phyloP scores from a whole-genome alignment of 1,284 basidiomycete species.

The Ceratobasidium sp. region DNA sequence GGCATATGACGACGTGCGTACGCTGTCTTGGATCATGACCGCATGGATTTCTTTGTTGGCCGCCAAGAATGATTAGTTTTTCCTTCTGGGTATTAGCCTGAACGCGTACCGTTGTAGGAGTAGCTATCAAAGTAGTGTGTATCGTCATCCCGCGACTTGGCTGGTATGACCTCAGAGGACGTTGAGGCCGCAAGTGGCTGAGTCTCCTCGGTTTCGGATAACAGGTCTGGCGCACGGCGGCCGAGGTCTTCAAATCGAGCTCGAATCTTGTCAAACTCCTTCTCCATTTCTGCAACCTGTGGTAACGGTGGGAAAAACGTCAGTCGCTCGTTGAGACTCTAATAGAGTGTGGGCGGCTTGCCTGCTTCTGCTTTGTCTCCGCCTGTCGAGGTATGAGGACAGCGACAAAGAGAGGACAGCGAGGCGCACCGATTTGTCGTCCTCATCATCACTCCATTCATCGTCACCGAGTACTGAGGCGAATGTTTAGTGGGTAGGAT shows the following conservation, averaged over 20 bases:
- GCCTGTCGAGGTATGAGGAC: constrained; percentile 56
- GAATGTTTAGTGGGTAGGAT: constrained; percentile 34
- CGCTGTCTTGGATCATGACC: constrained; percentile 88
- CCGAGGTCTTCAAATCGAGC: constrained; percentile 63
- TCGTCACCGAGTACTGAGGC: constrained; percentile 55
- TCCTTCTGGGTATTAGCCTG: too few species aligned
- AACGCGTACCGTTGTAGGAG: constrained; percentile 82
- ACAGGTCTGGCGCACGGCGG: constrained; percentile 51
- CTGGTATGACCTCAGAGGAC: constrained; percentile 47
- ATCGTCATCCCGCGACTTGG: constrained; percentile 79
- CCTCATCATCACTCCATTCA: constrained; percentile 79
- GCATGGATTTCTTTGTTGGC: constrained; percentile 75
- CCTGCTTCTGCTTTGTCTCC: constrained; percentile 65
- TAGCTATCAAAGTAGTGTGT: constrained; percentile 96
- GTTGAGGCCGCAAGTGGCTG: constrained; percentile 14
- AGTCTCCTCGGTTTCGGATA: constrained; percentile 20
- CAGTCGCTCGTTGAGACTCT: constrained; percentile 65
- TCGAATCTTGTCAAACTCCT: constrained; percentile 41
- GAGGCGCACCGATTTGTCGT: constrained; percentile 54
- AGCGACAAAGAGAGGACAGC: constrained; percentile 47
- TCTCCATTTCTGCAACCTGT: constrained; percentile 59
- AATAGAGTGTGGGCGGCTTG: constrained; percentile 65
- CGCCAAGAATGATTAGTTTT: neutral
- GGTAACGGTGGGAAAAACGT: constrained; percentile 52
- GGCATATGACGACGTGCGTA: constrained; percentile 94